Conservation (phyloP, 2,329 filamentous ascomycete genomes). For the Cordyceps militaris region DNA sequence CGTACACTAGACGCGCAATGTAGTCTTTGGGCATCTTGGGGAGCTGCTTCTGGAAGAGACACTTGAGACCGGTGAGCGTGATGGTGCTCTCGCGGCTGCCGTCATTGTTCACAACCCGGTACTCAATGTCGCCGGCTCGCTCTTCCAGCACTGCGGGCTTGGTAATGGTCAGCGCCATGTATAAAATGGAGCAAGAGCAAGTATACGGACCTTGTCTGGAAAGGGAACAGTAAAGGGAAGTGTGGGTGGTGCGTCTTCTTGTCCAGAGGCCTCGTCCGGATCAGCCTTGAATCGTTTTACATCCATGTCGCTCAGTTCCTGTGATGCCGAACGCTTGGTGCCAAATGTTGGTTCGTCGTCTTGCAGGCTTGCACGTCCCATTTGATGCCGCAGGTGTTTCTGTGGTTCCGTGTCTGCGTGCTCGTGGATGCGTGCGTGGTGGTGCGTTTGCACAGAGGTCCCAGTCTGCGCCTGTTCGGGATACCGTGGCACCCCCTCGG, state of each 20-base stretch:
- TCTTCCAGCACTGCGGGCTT: constrained; percentile 88
- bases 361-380: neutral
- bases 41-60: constrained; percentile 95
- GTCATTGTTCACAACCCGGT: constrained; percentile 96
- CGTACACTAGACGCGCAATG: constrained; percentile 93
- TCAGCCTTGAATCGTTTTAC: neutral
- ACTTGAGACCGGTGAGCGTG: constrained; percentile 90
- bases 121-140: constrained; percentile 88
- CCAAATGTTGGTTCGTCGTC: neutral
- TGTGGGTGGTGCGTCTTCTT: neutral
- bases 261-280: neutral
- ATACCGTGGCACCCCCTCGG: neutral
- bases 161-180: neutral
- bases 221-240: neutral
- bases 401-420: neutral
- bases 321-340: neutral
- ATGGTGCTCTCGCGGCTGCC: constrained; percentile 80
- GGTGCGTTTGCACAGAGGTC: neutral
- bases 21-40: constrained; percentile 99
- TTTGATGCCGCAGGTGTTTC: neutral
- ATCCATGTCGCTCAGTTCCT: neutral
- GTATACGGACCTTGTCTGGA: neutral
- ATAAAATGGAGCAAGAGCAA: neutral
- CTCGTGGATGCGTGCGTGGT: neutral
- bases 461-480: neutral